These are phyloP conservation scores for Calocera viscosa DNA, from an alignment of 768 basidiomycete genomes.

Conservation along the genomic window DNA sequence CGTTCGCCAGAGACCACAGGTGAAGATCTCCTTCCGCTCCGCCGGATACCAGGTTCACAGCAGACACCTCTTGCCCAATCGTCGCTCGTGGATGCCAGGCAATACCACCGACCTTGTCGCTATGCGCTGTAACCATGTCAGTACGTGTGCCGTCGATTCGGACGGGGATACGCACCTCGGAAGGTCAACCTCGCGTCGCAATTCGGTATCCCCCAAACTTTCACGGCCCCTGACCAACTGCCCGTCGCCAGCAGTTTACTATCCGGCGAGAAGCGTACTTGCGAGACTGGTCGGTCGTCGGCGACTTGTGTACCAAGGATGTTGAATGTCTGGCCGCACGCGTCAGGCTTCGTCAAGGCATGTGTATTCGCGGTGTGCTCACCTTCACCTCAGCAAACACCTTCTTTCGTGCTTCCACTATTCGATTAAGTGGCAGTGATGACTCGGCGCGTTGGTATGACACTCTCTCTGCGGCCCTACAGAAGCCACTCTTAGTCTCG, in stretches of 20 bases:
- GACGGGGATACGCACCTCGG: slow-evolving; percentile 40
- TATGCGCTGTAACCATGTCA: slow-evolving; percentile 46
- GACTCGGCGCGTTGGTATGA: slow-evolving; percentile 86
- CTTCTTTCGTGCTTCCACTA: slow-evolving; percentile 87
- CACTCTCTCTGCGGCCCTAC: slow-evolving; percentile 91
- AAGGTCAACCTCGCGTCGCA: slow-evolving; percentile 68
- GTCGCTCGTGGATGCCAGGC: slow-evolving; percentile 97
- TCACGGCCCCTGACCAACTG: slow-evolving; percentile 91
- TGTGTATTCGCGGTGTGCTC: slow-evolving; percentile 17
- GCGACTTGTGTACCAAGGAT: slow-evolving; percentile 97
- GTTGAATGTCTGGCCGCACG: slow-evolving; percentile 53
- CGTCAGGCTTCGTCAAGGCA: background rate
- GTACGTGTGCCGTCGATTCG: background rate
- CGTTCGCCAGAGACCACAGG: slow-evolving; percentile 78
- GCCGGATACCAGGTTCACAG: slow-evolving; percentile 78
- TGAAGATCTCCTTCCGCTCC: slow-evolving; percentile 77
- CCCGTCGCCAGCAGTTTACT: slow-evolving; percentile 78
- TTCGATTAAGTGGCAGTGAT: slow-evolving; percentile 68
- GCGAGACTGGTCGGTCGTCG: slow-evolving; percentile 86
- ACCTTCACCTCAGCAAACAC: slow-evolving; percentile 86
- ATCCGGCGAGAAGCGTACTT: slow-evolving; percentile 90
- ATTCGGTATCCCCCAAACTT: slow-evolving; percentile 88
- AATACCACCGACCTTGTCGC: slow-evolving; percentile 84
- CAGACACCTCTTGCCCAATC: slow-evolving; percentile 45
- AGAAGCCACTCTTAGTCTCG: slow-evolving; percentile 26